Conservation (phyloP, 2,329 filamentous ascomycete genomes). For the Fusarium pseudonygamai region DNA sequence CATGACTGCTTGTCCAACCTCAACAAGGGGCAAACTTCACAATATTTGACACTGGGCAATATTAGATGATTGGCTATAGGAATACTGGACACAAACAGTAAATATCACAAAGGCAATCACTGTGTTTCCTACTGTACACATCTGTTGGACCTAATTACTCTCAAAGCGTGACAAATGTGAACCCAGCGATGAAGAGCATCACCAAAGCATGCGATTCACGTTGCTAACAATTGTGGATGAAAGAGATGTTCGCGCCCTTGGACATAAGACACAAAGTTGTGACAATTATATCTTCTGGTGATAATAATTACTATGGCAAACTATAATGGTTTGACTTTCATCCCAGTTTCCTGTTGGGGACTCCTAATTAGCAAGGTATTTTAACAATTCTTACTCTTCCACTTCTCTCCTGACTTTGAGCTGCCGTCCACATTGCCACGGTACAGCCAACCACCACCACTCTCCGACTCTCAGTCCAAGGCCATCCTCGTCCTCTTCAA, state of each 20-base stretch:
- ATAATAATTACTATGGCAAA: not conserved
- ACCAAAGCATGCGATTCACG: not conserved
- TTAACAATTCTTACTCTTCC: not conserved
- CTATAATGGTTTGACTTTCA: not conserved
- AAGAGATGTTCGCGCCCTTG: not conserved
- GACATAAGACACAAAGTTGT: not conserved
- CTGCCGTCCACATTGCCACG: slow-evolving; percentile 41
- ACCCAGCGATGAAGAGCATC: not conserved
- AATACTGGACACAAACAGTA: not conserved
- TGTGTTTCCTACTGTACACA: not conserved
- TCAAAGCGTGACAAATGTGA: not conserved
- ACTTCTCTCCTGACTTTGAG: not conserved
- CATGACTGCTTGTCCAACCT: not conserved
- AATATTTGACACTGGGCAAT: not conserved
- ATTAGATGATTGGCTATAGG: not conserved
- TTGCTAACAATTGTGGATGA: not conserved
- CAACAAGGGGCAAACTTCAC: not conserved
- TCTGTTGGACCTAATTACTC: not conserved
- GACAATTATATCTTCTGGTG: not conserved
- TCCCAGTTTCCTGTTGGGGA: not conserved
- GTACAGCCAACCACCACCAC: slow-evolving; percentile 74
- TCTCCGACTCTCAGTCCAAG: slow-evolving; percentile 61
- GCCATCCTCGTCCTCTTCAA: slow-evolving; percentile 54
- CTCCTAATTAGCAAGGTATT: not conserved
- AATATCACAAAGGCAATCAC: not conserved